phyloP scores from a whole-genome alignment of 129 eudicot genomes.

The Smallanthus sonchifolius region DNA sequence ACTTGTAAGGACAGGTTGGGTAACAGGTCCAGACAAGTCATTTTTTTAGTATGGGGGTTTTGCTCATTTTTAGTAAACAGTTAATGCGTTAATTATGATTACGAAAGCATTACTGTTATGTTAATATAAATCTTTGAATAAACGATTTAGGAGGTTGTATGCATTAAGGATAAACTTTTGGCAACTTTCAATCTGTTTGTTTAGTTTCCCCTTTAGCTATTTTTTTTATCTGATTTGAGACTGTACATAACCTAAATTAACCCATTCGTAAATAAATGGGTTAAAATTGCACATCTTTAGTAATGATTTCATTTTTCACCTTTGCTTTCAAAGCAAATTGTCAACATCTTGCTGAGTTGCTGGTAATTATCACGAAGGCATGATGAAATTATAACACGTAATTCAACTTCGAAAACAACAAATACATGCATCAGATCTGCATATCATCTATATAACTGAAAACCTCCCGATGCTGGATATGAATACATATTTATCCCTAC shows the following conservation, averaged over 20 bases:
- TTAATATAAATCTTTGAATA: not conserved
- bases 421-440: not conserved
- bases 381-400: not conserved
- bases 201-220: not conserved
- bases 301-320: not conserved
- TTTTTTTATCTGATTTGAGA: not conserved
- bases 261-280: not conserved
- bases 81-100: not conserved
- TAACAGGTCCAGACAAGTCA: not conserved
- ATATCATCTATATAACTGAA: not conserved
- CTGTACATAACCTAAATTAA: not conserved
- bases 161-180: not conserved
- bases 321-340: not conserved
- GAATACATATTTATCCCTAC: not conserved
- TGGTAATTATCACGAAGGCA: not conserved
- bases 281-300: not conserved
- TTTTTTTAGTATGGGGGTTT: not conserved
- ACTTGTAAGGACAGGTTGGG: not conserved
- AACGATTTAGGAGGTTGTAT: not conserved
- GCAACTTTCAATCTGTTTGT: not conserved
- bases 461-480: not conserved
- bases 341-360: not conserved
- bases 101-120: not conserved
- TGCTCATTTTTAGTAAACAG: not conserved
- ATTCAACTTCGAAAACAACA: conserved; percentile 1